Base-by-base conservation (phyloP, 352 stramenopile genomes). In the Phytophthora litchii region DNA sequence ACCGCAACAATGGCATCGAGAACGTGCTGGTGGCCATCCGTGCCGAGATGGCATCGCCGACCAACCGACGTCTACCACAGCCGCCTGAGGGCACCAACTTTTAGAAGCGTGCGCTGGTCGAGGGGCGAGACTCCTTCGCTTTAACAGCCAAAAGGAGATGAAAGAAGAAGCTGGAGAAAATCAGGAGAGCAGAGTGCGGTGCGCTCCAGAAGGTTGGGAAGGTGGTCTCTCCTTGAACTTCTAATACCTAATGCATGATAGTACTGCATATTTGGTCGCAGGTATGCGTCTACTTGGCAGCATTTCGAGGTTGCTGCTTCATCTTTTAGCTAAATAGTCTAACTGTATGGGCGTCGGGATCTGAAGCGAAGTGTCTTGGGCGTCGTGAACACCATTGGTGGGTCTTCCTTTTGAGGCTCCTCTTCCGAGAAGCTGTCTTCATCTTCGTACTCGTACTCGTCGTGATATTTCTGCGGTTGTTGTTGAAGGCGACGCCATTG, bases 11-110 rank as follows among this genome's bases (percentile, higher is more conserved):
- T 58, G 88, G 85, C 67, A 97, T 97, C 40, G 90, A 97, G 68
- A 83, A 89, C 49, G 89, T 97, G 54, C 67, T 97, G 9, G 88
- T 97, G 43, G 84, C 81, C 21, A 80, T 97, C 43, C 91, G 91
- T 44, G 88, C 86, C 47, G 88, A 96, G 73, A 97, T 97, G 91
- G 83, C 78, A 29, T 88, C 81, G 51, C 76, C 82, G 21, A 89
- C 77, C 45, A 97, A 97, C 75, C 83, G 88, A 70, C 86, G 89
- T 61, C 80, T 97, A 57, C 89, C 90, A 48, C 91, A 97, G 72
- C 91, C 91, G 38, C 83, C 90, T 67, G 91, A 97, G 78, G 91
- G 91, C 47, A 69, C 85, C 54, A 91, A 85, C 64, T 97, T 97
- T 86, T 97, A 95, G 74, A 87, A 66, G 64, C 27, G 49, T 63